Conservation (phyloP, 2,329 filamentous ascomycete genomes). For the Raffaelea albimanens region DNA sequence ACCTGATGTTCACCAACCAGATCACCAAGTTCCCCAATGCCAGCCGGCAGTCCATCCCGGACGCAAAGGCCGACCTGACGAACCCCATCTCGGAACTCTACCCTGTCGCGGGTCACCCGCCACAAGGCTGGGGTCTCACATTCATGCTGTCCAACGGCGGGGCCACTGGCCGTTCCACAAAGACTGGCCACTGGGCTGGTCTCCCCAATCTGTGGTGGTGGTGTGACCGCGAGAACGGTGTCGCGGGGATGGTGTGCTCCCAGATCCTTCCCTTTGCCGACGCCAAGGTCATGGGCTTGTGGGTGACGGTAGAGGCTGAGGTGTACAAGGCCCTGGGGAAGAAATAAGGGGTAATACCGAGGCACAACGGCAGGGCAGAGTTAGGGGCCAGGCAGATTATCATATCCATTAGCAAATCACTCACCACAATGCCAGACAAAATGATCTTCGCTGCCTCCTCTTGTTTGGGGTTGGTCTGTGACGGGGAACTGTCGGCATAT, state of each 20-base stretch:
- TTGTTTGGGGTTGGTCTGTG: too few relatives aligned
- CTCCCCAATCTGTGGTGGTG: constrained; percentile 50
- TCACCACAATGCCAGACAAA: too few relatives aligned
- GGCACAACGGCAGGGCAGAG: too few relatives aligned
- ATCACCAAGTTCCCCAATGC: constrained; percentile 42
- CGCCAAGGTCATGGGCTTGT: constrained; percentile 24
- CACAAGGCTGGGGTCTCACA: constrained; percentile 52
- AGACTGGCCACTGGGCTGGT: constrained; percentile 44
- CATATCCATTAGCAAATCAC: too few relatives aligned
- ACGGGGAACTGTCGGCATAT: too few relatives aligned
- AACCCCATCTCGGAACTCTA: constrained; percentile 39
- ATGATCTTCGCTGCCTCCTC: too few relatives aligned
- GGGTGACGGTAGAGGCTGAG: constrained; percentile 23
- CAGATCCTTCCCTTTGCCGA: constrained; percentile 38
- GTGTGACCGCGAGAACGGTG: constrained; percentile 45
- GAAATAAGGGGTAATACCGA: not conserved
- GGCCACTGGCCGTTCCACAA: constrained; percentile 35
- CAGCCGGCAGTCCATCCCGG: constrained; percentile 29
- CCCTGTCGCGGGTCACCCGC: constrained; percentile 28
- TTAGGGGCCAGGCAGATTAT: too few relatives aligned
- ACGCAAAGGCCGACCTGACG: constrained; percentile 34
- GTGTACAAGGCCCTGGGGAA: constrained; percentile 19
- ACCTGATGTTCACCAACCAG: constrained; percentile 53
- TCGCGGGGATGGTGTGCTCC: constrained; percentile 36
- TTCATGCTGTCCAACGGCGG: constrained; percentile 39